These are phyloP conservation scores for Backusella psychrophila DNA, from an alignment of 192 early-diverging fungal genomes.

Conservation along the genomic window DNA sequence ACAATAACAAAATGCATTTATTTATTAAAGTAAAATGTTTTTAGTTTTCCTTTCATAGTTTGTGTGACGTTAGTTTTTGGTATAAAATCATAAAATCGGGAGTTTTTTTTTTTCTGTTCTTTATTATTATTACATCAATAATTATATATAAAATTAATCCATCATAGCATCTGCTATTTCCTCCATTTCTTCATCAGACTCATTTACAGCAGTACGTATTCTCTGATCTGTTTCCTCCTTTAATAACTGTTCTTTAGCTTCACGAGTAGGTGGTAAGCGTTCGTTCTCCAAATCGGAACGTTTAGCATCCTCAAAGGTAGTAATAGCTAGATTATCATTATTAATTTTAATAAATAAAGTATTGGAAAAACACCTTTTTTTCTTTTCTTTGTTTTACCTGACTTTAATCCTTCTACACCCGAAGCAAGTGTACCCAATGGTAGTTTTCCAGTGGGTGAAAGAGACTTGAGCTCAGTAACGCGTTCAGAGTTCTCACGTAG, in stretches of 20 bases:
- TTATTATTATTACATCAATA: conserved; percentile 4
- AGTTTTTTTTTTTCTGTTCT: conserved; percentile 1
- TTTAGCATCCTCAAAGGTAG: conserved; percentile 92
- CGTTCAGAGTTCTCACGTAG: conserved; percentile 90
- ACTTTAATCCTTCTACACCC: conserved; percentile 91
- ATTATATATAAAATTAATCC: conserved; percentile 15
- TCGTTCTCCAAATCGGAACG: conserved; percentile 92
- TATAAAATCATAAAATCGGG: neutral
- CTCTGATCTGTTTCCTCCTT: conserved; percentile 33
- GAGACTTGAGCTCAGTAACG: conserved; percentile 89
- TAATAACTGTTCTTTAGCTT: conserved; percentile 39
- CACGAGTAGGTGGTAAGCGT: conserved; percentile 77
- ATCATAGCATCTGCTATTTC: conserved; percentile 32
- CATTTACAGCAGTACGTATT: conserved; percentile 28
- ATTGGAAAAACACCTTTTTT: neutral
- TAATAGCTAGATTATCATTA: conserved; percentile 59
- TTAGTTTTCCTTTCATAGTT: neutral
- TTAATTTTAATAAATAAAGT: neutral
- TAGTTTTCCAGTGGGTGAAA: conserved; percentile 78
- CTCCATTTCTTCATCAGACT: conserved; percentile 26
- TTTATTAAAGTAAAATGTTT: conserved; percentile 11
- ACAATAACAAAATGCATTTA: neutral
- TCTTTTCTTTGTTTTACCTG: conserved; percentile 47
- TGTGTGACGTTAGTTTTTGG: conserved; percentile 1
- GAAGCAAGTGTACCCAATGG: conserved; percentile 85